phyloP scores from a whole-genome alignment of 2,329 filamentous ascomycete genomes.

The Diaporthe batatas region DNA sequence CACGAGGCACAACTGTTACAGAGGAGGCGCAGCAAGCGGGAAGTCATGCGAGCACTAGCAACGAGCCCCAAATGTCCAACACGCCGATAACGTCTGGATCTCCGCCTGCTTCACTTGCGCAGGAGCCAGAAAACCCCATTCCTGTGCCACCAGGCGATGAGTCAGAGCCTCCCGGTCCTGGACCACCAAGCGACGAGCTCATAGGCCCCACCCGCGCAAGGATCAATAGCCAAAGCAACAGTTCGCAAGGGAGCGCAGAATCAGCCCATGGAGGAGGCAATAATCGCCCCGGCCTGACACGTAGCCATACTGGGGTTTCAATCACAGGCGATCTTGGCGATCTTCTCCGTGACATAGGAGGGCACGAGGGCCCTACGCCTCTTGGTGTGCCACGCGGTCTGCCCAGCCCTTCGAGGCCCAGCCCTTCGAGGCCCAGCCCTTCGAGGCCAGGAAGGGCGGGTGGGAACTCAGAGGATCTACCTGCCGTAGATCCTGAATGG shows the following conservation, averaged over 20 bases:
- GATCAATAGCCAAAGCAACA: slow-evolving; percentile 1
- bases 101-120: not conserved
- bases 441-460: not conserved
- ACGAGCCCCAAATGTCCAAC: not conserved
- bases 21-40: not conserved
- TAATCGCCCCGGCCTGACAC: not conserved
- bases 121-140: not conserved
- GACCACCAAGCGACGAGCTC: not conserved
- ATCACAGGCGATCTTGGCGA: not conserved
- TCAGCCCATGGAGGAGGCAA: not conserved
- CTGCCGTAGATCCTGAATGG: not conserved
- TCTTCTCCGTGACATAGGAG: slow-evolving; percentile 2
- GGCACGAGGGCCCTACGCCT: not conserved
- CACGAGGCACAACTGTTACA: not conserved
- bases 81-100: not conserved
- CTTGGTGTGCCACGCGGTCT: not conserved
- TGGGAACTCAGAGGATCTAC: not conserved
- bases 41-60: not conserved
- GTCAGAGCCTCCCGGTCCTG: no score
- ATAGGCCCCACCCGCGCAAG: not conserved
- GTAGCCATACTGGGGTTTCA: slow-evolving; percentile 5
- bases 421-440: no score
- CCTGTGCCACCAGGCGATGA: not conserved
- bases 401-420: no score
- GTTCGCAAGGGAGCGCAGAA: not conserved